These are phyloP conservation scores for Daldinia bambusicola DNA, from an alignment of 495 filamentous ascomycete species.

Conservation along the genomic window DNA sequence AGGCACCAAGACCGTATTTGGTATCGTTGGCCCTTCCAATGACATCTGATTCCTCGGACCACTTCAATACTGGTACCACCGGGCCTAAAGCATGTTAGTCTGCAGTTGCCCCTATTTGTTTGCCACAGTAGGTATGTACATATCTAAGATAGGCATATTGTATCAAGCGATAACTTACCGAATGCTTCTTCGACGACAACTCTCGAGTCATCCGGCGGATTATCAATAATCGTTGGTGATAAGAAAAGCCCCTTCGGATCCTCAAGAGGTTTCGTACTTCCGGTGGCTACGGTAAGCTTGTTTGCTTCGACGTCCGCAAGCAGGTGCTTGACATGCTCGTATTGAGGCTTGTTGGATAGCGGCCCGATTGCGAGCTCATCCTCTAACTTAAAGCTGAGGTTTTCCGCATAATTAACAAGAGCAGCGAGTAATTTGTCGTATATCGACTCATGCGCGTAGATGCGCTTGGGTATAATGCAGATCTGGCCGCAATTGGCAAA, in stretches of 20 bases:
- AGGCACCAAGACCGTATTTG: conserved; percentile 60
- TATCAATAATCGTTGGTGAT: conserved; percentile 67
- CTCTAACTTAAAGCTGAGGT: too few species aligned
- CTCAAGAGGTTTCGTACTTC: conserved; percentile 48
- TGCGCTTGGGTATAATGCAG: conserved; percentile 66
- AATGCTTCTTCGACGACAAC: conserved; percentile 62
- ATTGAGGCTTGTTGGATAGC: conserved; percentile 64
- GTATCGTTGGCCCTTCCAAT: conserved; percentile 62
- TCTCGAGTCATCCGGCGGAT: conserved; percentile 63
- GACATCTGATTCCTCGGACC: conserved; percentile 46
- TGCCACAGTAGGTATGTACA: too few species aligned
- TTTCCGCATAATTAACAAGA: too few species aligned
- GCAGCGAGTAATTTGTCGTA: conserved; percentile 61
- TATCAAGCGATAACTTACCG: conserved; percentile 39
- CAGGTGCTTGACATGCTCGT: conserved; percentile 55
- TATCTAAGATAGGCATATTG: not conserved
- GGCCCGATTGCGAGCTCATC: conserved; percentile 51
- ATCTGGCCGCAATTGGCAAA: conserved; percentile 65
- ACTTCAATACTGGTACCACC: too few species aligned
- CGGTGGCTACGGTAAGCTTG: conserved; percentile 55
- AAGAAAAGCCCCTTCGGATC: conserved; percentile 60
- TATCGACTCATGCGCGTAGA: conserved; percentile 68
- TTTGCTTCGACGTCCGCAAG: conserved; percentile 55
- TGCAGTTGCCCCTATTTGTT: conserved; percentile 47
- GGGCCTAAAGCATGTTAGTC: too few species aligned